A percentile compares a stretch with the other conserved stretches of the same genome.
These are phyloP conservation scores for Botrytis squamosa DNA, from an alignment of 2,329 filamentous ascomycete genomes.

Conservation along the genomic window DNA sequence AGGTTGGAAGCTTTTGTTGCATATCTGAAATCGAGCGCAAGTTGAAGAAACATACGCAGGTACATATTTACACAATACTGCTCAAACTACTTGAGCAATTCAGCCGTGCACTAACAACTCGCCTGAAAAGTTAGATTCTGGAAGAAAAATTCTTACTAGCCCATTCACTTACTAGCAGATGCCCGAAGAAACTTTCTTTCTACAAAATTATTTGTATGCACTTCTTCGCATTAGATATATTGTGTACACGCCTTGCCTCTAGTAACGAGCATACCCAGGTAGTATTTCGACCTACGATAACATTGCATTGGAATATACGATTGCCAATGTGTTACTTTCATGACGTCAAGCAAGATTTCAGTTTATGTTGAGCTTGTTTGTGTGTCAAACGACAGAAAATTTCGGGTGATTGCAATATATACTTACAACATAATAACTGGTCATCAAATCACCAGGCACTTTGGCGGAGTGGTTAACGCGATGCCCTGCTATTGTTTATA, in stretches of 20 bases:
- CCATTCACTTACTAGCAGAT: neutral
- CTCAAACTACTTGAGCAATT: neutral
- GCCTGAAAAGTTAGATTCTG: neutral
- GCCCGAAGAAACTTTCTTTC: neutral
- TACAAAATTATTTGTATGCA: too few relatives aligned
- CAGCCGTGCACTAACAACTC: neutral
- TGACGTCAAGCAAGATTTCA: neutral
- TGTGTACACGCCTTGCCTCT: neutral
- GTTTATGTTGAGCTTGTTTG: neutral
- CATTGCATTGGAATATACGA: neutral
- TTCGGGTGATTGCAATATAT: rapidly evolving
- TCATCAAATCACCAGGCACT: slow-evolving; percentile 23
- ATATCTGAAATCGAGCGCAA: slow-evolving; percentile 5
- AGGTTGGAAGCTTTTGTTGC: neutral
- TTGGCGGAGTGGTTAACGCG: slow-evolving; percentile 33
- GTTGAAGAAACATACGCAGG: neutral
- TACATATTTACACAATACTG: neutral
- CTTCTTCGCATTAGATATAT: neutral
- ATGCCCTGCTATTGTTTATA: slow-evolving; percentile 30
- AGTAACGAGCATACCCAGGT: neutral
- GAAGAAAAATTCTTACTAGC: neutral
- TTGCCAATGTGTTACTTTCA: neutral
- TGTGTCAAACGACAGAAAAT: neutral
- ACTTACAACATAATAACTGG: rapidly evolving
- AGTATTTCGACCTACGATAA: neutral